Evolutionary conservation across 2,329 filamentous ascomycete species (phyloP), one percentile per base, ranked within the genome.

Genomic region (Botrytis fragariae): DNA sequence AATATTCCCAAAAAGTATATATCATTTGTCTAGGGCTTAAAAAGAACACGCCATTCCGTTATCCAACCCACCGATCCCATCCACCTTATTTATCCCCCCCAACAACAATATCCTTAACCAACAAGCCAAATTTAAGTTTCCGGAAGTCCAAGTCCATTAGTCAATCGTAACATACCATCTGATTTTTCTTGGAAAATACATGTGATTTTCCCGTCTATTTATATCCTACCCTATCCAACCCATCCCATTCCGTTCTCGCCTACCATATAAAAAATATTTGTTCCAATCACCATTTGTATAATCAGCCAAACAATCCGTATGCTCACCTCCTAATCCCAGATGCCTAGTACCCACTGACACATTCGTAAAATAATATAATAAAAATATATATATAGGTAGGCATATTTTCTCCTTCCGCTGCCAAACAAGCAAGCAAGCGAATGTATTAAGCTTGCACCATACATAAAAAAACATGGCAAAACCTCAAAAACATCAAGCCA

Each of bases 161-260:
- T 57, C 32, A 54, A 57, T 54, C 16, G 35, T 10, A 57, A n/a
- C 35, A 42, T 42, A 42, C 25, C 25, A 57, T 32, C 48, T 48
- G n/a, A 42, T 57, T 39, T 65, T n/a, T 57, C n/a, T 68, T 32
- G 7, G 32, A 35, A 68, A 10, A 57, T 32, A 68, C 35, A 68
- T 42, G 16, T 68, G 29, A 68, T 69, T 69, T 44, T n/a, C 39
- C 51, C 54, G 32, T 69, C 67, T 71, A 57, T 71, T 51, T 44
- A 65, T 71, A 64, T 44, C 57, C n/a, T 37, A 44, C 42, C 68
- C 57, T 18, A 60, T 29, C 57, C 39, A 5, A 16, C 18, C 51
- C n/a, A 35, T 39, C 20, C 37, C 51, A 61, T 60, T n/a, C 37
- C 48, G 6, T 60, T 60, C 29, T 35, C n/a, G 12, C 25, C n/a